phyloP scores from a whole-genome alignment of 2,329 filamentous ascomycete species.

The Calycina herbarum region DNA sequence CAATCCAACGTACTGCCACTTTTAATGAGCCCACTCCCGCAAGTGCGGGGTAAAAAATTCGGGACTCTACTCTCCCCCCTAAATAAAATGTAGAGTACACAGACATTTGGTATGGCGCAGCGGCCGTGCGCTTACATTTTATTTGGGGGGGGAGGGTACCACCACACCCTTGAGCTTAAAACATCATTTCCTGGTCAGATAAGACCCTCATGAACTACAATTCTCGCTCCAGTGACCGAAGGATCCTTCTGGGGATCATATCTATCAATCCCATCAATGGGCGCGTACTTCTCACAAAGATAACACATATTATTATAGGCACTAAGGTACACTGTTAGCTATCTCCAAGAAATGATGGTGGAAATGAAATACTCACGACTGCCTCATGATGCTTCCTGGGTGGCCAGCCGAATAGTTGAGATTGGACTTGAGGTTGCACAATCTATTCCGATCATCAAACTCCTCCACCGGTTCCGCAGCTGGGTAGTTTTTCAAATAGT shows the following conservation, averaged over 20 bases:
- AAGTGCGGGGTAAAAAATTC: no score
- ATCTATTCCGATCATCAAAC: neutral
- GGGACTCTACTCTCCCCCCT: no score
- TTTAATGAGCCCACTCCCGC: no score
- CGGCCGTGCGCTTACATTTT: no score
- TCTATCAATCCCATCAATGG: neutral
- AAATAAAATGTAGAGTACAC: no score
- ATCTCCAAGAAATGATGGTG: neutral
- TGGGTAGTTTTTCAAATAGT: neutral
- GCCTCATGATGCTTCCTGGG: neutral
- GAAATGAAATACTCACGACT: neutral
- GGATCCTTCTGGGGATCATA: neutral
- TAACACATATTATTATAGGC: neutral
- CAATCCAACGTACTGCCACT: no score
- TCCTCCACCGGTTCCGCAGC: neutral
- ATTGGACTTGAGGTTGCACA: neutral
- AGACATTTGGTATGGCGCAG: no score
- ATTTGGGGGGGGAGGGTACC: no score
- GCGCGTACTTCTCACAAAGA: neutral
- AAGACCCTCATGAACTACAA: neutral
- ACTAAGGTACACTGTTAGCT: neutral
- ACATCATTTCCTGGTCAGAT: no score
- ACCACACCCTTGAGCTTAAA: no score
- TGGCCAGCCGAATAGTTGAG: neutral
- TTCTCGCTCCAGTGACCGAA: neutral